Evolutionary conservation across 345 rosid species (phyloP), one percentile per base, ranked within the genome.

Genomic region (Capsella bursapastoris): DNA sequence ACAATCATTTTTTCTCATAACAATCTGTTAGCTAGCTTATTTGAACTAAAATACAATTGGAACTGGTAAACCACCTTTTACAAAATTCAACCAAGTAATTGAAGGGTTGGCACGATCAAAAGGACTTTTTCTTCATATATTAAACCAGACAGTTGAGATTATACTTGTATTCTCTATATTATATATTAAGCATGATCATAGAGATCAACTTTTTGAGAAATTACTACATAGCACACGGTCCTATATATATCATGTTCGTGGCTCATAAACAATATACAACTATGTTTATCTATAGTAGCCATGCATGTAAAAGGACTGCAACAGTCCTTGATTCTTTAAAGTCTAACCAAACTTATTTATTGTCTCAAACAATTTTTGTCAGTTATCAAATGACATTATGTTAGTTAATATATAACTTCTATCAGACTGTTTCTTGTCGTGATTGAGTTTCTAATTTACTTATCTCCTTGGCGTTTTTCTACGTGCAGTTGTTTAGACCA

Each of bases 41-140:
- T 13, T 12, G 0, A 75, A 41, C 68, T 60, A 68, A 50, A 60
- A 59, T 66, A 35, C 3, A 13, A 40, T 0, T 34, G 56, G 44
- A 57, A 57, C 40, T 47, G 71, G 80, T 77, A 13, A 77, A 57
- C 80, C 22, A 70, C 80, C 71, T 5, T 48, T 18, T 18, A 14
- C 55, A 38, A 62, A 70, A 48, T 57, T 56, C 75, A 70, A 77
- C 75, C 61, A 70, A 77, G 60, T 76, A 35, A 70, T 64, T 15
- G 57, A 69, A 38, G 27, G 50, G 59, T 69, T 70, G 71, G 75
- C 49, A 63, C 47, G 50, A 53, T 53, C 49, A 45, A 27, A 45
- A 29, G 1, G 71, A 70, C 65, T 13, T 43, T 38, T 75, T 22
- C 25, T 50, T 8, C 40, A 18, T 45, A 57, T 37, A 11, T 27